Evolutionary conservation across 805 yeast species (phyloP).

Genomic region (Wickerhamomyces silvicola): DNA sequence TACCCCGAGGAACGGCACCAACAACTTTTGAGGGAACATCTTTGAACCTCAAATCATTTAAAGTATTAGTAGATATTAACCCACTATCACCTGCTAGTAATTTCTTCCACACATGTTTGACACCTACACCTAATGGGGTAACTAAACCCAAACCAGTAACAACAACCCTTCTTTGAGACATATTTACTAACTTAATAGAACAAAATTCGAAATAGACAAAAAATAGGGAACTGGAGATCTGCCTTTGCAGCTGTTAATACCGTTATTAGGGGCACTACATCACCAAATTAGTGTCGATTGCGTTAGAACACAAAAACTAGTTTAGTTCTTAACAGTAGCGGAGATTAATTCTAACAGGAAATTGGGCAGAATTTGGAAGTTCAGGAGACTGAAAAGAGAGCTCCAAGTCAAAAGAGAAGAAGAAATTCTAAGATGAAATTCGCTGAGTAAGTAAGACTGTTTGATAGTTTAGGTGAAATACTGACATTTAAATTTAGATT

Average conservation of each 20-base stretch:
- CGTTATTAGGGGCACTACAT: too few species aligned
- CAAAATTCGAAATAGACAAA: too few species aligned
- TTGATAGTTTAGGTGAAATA: neutral
- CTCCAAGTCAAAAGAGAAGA: too few species aligned
- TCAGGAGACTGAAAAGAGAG: neutral
- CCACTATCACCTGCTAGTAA: conserved; percentile 52
- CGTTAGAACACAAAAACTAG: too few species aligned
- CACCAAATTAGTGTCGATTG: too few species aligned
- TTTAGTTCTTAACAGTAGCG: too few species aligned
- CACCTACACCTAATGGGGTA: conserved; percentile 80
- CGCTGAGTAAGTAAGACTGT: conserved; percentile 9
- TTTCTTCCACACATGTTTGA: conserved; percentile 43
- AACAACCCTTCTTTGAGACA: conserved; percentile 52
- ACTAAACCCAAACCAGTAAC: conserved; percentile 88
- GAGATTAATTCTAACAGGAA: too few species aligned
- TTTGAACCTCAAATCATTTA: conserved; percentile 26
- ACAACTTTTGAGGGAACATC: conserved; percentile 67
- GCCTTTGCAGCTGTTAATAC: too few species aligned
- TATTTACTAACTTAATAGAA: too few species aligned
- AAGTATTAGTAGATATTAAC: conserved; percentile 42
- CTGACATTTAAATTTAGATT: conserved; percentile 1
- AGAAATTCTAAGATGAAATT: too few species aligned
- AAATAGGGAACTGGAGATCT: too few species aligned
- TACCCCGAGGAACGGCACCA: conserved; percentile 61
- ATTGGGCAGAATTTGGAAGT: too few species aligned